Base-by-base conservation (phyloP, 2,329 filamentous ascomycete species). In the Ascochyta lentis region DNA sequence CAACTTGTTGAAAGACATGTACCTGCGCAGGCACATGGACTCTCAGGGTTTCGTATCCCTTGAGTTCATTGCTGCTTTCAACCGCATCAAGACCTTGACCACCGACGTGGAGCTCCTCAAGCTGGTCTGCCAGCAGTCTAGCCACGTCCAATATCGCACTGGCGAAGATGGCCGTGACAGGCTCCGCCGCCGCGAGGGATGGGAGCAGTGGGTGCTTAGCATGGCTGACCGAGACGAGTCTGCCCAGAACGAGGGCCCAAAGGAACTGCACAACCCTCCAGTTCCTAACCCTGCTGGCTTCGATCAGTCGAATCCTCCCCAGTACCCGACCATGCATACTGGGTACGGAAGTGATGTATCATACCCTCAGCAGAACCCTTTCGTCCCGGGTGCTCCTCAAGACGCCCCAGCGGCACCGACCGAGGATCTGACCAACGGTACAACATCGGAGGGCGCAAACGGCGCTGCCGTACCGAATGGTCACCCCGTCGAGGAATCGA, bases 1-100 rank as follows among this genome's bases (percentile, higher is more conserved):
- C 70, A 99, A 99, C 73, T 83, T 98, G 45, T 90, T 91, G 83
- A 97, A 96, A 77, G 95, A 99, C 70, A 83, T 91, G 69, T 98
- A 87, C 76, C 82, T 99, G 56, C 89, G 95, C 54, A 88, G 86
- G 68, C 88, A 93, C 66, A 98, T 99, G 95, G 94, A 99, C 72
- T 91, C 90, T 1, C 91, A 98, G 74, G 95, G 95, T 16, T 98
- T 93, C 70, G 93, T 97, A 13, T 87, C 86, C 46, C 79, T 99
- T 47, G 82, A 84, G 31, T 84, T 96, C 55, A 89, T 99, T 65
- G 85, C 89, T 22, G 84, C 83, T n/a, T 99, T 99, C 81, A 92
- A 91, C 76, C 89, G 95, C 56, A 89, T 96, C 72, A 88, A 88
- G 75, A 79, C 84, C 26, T 78, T 96, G 27, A 89, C 89, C 0